Conservation (phyloP, 75 land plant species). For the Pinus tabuliformis region DNA sequence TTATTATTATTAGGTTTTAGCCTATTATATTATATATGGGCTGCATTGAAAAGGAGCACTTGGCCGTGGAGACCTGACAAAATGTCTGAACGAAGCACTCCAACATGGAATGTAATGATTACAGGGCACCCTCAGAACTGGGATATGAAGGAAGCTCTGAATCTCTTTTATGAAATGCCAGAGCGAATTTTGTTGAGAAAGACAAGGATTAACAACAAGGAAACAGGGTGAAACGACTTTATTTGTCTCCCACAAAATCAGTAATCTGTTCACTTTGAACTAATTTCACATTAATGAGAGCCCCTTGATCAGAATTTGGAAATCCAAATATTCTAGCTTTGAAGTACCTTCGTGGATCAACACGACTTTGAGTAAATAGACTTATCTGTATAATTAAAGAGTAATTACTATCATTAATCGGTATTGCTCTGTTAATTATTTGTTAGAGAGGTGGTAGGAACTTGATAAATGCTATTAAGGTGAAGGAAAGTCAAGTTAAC, state of each 20-base stretch:
- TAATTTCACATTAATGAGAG: no score
- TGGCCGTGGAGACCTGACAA: neutral
- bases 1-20: no score
- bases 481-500: neutral
- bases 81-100: slow-evolving; percentile 20
- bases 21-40: no score
- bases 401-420: neutral
- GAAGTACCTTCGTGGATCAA: no score
- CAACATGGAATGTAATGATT: slow-evolving; percentile 64
- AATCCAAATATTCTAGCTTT: no score
- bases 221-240: neutral
- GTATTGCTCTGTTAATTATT: neutral
- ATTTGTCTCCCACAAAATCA: neutral
- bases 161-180: slow-evolving; percentile 37
- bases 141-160: no score
- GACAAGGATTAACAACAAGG: neutral
- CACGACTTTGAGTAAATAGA: no score
- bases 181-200: neutral
- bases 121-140: slow-evolving; percentile 34
- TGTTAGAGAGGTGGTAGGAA: neutral
- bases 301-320: no score
- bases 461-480: neutral
- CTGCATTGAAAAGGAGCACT: no score
- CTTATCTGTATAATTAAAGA: no score
- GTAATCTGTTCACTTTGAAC: no score